Conservation (phyloP, 2,329 filamentous ascomycete genomes). For the Macroventuria anomochaeta region DNA sequence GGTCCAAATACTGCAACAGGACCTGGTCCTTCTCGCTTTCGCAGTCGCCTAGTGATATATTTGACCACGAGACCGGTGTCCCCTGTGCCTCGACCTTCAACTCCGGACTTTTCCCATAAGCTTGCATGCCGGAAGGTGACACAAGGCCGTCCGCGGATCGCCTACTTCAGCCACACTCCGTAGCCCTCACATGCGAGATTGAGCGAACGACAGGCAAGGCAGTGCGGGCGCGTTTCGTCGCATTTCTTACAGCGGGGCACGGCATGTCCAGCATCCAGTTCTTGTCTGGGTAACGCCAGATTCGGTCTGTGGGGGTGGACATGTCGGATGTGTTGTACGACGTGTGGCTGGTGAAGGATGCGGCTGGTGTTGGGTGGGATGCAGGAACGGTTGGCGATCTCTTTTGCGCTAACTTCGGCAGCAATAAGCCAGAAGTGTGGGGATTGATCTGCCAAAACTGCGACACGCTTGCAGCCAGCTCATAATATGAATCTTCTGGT, state of each 20-base stretch:
- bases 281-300: slow-evolving; percentile 7
- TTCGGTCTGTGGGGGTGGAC: slow-evolving; percentile 3
- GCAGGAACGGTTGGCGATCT: slow-evolving; percentile 9
- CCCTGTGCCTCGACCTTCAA: not conserved
- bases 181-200: slow-evolving; percentile 15
- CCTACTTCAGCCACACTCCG: slow-evolving; percentile 12
- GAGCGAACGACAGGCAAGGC: slow-evolving; percentile 3
- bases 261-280: slow-evolving; percentile 15
- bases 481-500: not conserved
- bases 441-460: not conserved
- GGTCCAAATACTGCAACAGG: slow-evolving; percentile 4
- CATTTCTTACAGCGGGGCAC: slow-evolving; percentile 17
- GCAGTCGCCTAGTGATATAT: not conserved
- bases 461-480: not conserved
- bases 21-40: slow-evolving; percentile 3
- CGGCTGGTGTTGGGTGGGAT: slow-evolving; percentile 1
- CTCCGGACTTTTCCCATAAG: not conserved
- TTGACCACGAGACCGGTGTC: not conserved
- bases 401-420: slow-evolving; percentile 6
- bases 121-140: slow-evolving; percentile 2
- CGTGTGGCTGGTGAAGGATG: not conserved
- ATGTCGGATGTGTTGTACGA: not conserved
- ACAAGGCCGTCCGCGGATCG: slow-evolving; percentile 3
- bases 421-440: not conserved
- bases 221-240: slow-evolving; percentile 8